Evolutionary conservation across 2,329 filamentous ascomycete genomes (phyloP).

Genomic region (Paraconiothyrium brasiliense): DNA sequence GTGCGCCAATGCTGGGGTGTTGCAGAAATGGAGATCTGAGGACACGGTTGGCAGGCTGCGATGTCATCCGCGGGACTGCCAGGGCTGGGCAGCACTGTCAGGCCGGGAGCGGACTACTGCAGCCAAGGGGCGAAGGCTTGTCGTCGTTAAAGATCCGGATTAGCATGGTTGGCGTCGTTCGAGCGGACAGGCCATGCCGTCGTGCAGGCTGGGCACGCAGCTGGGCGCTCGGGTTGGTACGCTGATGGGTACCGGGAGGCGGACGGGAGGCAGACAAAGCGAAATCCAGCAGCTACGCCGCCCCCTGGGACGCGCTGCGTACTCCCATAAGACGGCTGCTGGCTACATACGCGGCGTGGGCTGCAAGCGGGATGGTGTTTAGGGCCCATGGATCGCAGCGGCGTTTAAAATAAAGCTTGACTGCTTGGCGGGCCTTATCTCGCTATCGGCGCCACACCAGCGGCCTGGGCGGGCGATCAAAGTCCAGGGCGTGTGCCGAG

Average conservation of each 20-base stretch:
- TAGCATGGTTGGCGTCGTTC: conserved; percentile 42
- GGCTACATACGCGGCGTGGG: background rate
- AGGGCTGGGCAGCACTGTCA: conserved; percentile 13
- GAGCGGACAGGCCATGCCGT: conserved; percentile 27
- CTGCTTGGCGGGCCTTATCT: conserved; percentile 46
- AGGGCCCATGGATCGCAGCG: conserved; percentile 15
- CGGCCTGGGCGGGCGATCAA: conserved; percentile 47
- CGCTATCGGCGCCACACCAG: conserved; percentile 48
- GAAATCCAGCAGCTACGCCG: conserved; percentile 21
- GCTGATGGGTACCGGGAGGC: too few species aligned
- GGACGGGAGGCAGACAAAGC: background rate
- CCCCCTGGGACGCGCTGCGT: conserved; percentile 8
- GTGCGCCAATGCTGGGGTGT: too few species aligned
- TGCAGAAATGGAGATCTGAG: background rate
- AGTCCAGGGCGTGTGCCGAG: conserved; percentile 35
- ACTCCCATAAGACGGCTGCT: background rate
- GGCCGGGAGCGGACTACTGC: conserved; percentile 15
- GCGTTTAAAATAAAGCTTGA: conserved; percentile 51
- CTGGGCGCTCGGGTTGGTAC: conserved; percentile 15
- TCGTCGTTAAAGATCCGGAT: conserved; percentile 45
- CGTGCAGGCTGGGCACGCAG: conserved; percentile 31
- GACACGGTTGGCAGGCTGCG: conserved; percentile 15
- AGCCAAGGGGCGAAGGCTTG: conserved; percentile 47
- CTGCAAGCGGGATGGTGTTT: background rate
- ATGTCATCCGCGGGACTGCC: conserved; percentile 30